A percentile compares a stretch with the other conserved stretches of the same genome.
Evolutionary conservation across 208 protist species (phyloP).

Genomic region (Trypanosomatidae sp.): DNA sequence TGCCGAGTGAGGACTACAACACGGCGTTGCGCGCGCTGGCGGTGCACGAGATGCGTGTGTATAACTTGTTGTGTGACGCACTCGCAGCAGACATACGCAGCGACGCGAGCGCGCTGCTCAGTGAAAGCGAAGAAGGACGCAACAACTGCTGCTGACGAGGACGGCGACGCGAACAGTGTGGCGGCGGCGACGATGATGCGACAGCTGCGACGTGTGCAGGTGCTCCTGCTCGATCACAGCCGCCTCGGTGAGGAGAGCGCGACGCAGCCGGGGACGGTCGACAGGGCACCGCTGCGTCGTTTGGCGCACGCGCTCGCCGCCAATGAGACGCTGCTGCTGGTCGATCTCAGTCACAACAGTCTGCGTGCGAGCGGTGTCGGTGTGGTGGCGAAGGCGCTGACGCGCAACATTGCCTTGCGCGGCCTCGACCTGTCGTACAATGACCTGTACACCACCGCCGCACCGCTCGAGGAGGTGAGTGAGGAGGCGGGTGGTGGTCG

Average conservation of each 20-base stretch:
- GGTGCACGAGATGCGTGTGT: conserved; percentile 41
- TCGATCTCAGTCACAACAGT: conserved; percentile 65
- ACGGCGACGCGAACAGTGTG: too few relatives aligned
- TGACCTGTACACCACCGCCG: conserved; percentile 13
- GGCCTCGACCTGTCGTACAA: conserved; percentile 68
- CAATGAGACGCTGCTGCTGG: conserved; percentile 62
- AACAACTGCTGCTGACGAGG: too few relatives aligned
- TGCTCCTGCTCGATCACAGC: conserved; percentile 32
- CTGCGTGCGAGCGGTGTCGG: conserved; percentile 67
- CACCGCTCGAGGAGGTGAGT: background rate
- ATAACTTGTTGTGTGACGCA: conserved; percentile 41
- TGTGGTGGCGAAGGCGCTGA: conserved; percentile 74
- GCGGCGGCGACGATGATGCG: conserved; percentile 7
- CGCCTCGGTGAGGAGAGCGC: conserved; percentile 11
- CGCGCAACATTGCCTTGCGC: conserved; percentile 63
- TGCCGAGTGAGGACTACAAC: conserved; percentile 46
- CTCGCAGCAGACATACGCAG: conserved; percentile 10
- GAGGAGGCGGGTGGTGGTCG: background rate
- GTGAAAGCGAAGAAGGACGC: too few relatives aligned
- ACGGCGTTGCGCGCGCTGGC: conserved; percentile 37
- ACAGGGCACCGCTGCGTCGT: conserved; percentile 18
- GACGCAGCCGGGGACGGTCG: background rate
- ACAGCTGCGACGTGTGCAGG: conserved; percentile 14
- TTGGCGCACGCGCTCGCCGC: conserved; percentile 53
- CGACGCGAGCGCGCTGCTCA: too few relatives aligned